Base-by-base conservation (phyloP, 805 yeast genomes). In the Yarrowia keelungensis region DNA sequence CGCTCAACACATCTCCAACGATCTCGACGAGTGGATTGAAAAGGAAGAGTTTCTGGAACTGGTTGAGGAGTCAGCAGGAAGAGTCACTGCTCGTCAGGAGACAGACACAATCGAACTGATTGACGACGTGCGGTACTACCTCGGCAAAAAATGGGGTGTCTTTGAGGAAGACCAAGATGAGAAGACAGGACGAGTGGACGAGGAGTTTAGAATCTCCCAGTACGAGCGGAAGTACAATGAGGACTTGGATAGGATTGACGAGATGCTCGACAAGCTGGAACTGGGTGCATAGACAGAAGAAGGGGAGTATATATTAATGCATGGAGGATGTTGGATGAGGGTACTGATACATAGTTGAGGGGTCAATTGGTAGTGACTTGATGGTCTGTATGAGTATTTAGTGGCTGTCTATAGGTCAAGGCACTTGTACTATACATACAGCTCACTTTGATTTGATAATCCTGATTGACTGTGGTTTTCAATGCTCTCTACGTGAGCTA, bases 31-130 rank as follows among this genome's bases (percentile, higher is more conserved):
- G 36, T 86, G 75, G 76, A 72, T 79, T 7, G 47, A 71, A 0
- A 79, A 79, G n/a, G 76, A 78, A 0, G 82, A 81, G 51, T 80
- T 86, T 65, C 73, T 76, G 61, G 78, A 75, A 0, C 74, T 83
- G 16, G 75, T 82, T 7, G 10, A 72, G n/a, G 84, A 82, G 69
- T 81, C 86, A 74, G 89, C 94, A 0, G 71, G 73, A 15, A 79
- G 91, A 72, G 89, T 90, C 62, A 74, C 82, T 22, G 77, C 75
- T 15, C 82, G 95, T 74, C 87, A 90, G 72, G 91, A 87, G 70
- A 88, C 90, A 0, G 97, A 90, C 78, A 88, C 94, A 0, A 88
- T 90, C 74, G 97, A 90, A 73, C 79, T 90, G 72, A 81, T 90
- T 36, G 97, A 90, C 76, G 96, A 90, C 78, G 87, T 90, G 11